Conservation (phyloP, 768 basidiomycete genomes). For the Suillus decipiens region DNA sequence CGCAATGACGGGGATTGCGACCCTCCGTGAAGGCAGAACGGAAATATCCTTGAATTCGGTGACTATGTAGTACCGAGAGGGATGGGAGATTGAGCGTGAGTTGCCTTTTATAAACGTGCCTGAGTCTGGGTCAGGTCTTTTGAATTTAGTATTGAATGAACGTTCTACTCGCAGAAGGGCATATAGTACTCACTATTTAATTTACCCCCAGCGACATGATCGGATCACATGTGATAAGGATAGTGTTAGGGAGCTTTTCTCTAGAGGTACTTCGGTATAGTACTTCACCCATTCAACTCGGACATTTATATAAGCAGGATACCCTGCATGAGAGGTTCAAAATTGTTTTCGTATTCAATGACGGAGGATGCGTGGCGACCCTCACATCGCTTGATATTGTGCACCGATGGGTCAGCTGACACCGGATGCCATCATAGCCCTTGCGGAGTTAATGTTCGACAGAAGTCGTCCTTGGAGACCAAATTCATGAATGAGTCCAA, state of each 20-base stretch:
- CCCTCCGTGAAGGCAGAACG: neutral
- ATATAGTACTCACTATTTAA: neutral
- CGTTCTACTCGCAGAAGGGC: neutral
- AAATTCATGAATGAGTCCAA: slow-evolving; percentile 10
- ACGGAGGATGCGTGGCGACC: slow-evolving; percentile 13
- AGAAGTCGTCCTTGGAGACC: slow-evolving; percentile 29
- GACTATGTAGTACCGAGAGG: neutral
- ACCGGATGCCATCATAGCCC: slow-evolving; percentile 23
- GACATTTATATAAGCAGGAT: slow-evolving; percentile 8
- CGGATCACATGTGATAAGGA: neutral
- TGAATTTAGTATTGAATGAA: neutral
- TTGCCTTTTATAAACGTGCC: neutral
- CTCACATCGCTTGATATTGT: slow-evolving; percentile 30
- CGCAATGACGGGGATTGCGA: slow-evolving; percentile 3
- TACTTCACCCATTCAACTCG: no score
- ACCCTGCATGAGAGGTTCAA: neutral
- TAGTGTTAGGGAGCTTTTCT: no score
- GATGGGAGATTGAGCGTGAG: neutral
- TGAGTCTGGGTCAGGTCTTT: neutral
- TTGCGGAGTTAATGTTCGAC: slow-evolving; percentile 37
- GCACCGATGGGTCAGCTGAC: slow-evolving; percentile 25
- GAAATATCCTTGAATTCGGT: neutral
- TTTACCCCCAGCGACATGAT: neutral
- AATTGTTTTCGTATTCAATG: slow-evolving; percentile 6
- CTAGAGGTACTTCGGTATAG: no score